Percentiles rank a stretch among this genome's conserved stretches.
phyloP scores from a whole-genome alignment of 805 yeast genomes.

The Komagataella ulmi region DNA sequence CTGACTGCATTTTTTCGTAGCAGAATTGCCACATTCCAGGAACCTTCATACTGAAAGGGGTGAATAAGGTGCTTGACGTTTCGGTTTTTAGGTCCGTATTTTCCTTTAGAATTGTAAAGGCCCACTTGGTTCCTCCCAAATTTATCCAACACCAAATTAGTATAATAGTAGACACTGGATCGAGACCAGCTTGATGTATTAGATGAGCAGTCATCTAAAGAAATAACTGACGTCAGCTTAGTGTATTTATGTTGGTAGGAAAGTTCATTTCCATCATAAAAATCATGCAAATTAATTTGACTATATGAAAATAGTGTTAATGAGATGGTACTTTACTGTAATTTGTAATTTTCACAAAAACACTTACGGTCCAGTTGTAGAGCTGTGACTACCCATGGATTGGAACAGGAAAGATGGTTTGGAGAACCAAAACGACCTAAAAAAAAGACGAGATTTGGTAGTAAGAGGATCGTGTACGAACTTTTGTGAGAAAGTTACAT shows the following conservation, averaged over 20 bases:
- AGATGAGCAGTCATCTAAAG: not conserved
- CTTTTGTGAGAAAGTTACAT: not conserved
- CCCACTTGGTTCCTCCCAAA: constrained; percentile 8
- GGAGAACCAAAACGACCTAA: not conserved
- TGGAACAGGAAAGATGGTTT: not conserved
- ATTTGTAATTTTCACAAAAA: not conserved
- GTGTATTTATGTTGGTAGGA: not conserved
- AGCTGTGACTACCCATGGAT: not conserved
- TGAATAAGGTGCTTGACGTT: constrained; percentile 12
- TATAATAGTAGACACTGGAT: constrained; percentile 16
- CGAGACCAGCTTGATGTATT: constrained; percentile 10
- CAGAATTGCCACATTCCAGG: constrained; percentile 21
- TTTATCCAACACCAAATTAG: constrained; percentile 14
- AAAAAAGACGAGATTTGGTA: not conserved
- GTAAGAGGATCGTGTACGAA: not conserved
- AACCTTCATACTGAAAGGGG: constrained; percentile 16
- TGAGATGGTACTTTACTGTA: not conserved
- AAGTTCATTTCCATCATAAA: not conserved
- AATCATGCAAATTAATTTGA: not conserved
- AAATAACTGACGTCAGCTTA: not conserved
- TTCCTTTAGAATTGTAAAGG: constrained; percentile 9
- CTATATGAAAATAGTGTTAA: not conserved
- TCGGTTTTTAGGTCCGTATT: constrained; percentile 14
- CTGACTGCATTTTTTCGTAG: constrained; percentile 8
- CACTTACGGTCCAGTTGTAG: not conserved